A percentile compares a stretch with the other conserved stretches of the same genome.
Conservation (phyloP, 371 early-diverging fungal genomes). For the Thermomucor indicae-seudaticae region DNA sequence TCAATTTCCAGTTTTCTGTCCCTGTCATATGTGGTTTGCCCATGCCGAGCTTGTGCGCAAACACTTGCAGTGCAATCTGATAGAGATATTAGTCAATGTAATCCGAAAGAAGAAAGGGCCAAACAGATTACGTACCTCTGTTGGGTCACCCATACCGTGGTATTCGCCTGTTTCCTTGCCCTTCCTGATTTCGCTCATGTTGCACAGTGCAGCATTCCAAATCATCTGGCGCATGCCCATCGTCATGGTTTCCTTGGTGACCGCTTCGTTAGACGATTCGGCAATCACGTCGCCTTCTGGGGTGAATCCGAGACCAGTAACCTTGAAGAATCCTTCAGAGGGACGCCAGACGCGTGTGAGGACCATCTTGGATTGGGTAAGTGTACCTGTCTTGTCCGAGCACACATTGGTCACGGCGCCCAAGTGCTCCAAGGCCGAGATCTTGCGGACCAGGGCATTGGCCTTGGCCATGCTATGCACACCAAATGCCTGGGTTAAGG, state of each 20-base stretch:
- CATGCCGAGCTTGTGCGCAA: conserved; percentile 69
- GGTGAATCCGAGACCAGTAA: conserved; percentile 60
- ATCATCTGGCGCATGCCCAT: conserved; percentile 37
- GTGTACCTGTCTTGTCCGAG: conserved; percentile 95
- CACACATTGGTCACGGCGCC: conserved; percentile 92
- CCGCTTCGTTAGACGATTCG: conserved; percentile 13
- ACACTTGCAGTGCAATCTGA: conserved; percentile 66
- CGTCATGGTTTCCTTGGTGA: conserved; percentile 30
- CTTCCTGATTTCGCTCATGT: conserved; percentile 66
- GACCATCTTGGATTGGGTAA: conserved; percentile 93
- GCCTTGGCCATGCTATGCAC: conserved; percentile 84
- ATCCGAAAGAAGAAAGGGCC: conserved; percentile 4
- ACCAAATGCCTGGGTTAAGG: conserved; percentile 90
- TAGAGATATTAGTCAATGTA: neutral
- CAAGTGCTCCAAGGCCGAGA: conserved; percentile 85
- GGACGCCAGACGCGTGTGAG: conserved; percentile 73
- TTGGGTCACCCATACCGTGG: conserved; percentile 80
- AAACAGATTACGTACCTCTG: conserved; percentile 56
- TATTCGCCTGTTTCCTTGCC: conserved; percentile 60
- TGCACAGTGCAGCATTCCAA: conserved; percentile 64
- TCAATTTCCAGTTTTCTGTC: conserved; percentile 52
- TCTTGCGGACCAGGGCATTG: conserved; percentile 81
- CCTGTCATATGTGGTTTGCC: conserved; percentile 58
- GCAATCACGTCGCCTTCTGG: conserved; percentile 31
- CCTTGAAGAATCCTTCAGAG: conserved; percentile 54